phyloP scores from a whole-genome alignment of 208 protist genomes.

The Trypanosoma cruzi region DNA sequence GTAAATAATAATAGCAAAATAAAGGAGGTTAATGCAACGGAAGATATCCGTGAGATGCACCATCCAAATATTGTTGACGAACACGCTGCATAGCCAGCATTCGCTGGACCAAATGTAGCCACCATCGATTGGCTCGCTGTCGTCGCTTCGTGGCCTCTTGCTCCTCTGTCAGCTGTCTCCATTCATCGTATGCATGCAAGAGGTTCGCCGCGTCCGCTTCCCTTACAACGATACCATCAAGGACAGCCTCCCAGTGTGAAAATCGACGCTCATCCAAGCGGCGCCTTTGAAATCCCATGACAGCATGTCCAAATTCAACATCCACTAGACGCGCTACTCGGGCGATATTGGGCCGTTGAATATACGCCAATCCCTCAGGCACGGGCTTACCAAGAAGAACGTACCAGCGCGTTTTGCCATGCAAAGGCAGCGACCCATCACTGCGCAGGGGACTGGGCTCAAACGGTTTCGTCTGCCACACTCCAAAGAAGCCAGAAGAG shows the following conservation, averaged over 20 bases:
- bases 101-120: constrained; percentile 76
- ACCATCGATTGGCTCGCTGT: constrained; percentile 85
- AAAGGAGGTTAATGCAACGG: constrained; percentile 22
- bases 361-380: constrained; percentile 65
- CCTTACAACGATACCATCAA: constrained; percentile 85
- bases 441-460: constrained; percentile 60
- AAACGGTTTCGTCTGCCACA: constrained; percentile 89
- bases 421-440: constrained; percentile 67
- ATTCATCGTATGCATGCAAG: constrained; percentile 82
- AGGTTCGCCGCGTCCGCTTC: constrained; percentile 46
- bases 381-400: constrained; percentile 58
- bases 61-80: constrained; percentile 74
- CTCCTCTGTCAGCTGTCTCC: constrained; percentile 77
- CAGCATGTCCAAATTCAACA: constrained; percentile 74
- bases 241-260: constrained; percentile 75
- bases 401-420: constrained; percentile 87
- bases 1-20: constrained; percentile 2
- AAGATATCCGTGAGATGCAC: constrained; percentile 46
- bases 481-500: constrained; percentile 72
- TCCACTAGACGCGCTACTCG: constrained; percentile 84
- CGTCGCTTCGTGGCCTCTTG: constrained; percentile 78
- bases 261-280: constrained; percentile 67
- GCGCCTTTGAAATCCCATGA: constrained; percentile 75
- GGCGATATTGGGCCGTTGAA: constrained; percentile 72
- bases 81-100: constrained; percentile 77